Evolutionary conservation across 441 rosid species (phyloP).

Genomic region (Gossypium schwendimanii): DNA sequence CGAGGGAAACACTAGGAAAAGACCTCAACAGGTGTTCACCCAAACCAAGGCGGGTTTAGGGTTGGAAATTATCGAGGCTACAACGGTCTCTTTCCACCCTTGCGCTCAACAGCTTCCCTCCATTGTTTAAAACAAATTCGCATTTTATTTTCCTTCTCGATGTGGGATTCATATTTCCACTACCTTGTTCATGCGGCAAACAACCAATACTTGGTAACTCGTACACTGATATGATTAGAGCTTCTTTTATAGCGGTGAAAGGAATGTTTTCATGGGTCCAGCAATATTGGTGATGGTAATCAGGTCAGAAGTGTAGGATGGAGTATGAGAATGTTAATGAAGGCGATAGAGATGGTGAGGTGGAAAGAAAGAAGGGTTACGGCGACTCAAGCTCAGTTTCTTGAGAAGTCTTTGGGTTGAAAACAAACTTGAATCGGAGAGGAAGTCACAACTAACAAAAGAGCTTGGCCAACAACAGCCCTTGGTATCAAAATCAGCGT

Average conservation of each 20-base stretch:
- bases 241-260: no score
- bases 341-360: slow-evolving; percentile 25
- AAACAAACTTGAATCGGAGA: slow-evolving; percentile 59
- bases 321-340: slow-evolving; percentile 20
- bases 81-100: background rate
- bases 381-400: slow-evolving; percentile 40
- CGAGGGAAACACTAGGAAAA: slow-evolving; percentile 5
- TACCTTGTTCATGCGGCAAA: no score
- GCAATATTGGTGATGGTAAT: no score
- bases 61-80: background rate
- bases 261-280: no score
- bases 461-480: slow-evolving; percentile 66
- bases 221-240: no score
- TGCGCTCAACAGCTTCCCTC: fast-evolving
- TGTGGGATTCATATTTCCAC: background rate
- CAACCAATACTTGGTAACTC: no score
- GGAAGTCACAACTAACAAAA: slow-evolving; percentile 46
- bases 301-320: slow-evolving; percentile 26
- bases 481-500: slow-evolving; percentile 63
- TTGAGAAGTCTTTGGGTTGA: slow-evolving; percentile 52
- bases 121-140: background rate
- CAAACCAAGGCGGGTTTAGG: background rate
- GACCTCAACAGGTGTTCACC: background rate
- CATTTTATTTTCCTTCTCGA: background rate
- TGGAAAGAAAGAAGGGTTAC: slow-evolving; percentile 51